Conservation (phyloP, 768 basidiomycete species). For the Amanita fuliginea region DNA sequence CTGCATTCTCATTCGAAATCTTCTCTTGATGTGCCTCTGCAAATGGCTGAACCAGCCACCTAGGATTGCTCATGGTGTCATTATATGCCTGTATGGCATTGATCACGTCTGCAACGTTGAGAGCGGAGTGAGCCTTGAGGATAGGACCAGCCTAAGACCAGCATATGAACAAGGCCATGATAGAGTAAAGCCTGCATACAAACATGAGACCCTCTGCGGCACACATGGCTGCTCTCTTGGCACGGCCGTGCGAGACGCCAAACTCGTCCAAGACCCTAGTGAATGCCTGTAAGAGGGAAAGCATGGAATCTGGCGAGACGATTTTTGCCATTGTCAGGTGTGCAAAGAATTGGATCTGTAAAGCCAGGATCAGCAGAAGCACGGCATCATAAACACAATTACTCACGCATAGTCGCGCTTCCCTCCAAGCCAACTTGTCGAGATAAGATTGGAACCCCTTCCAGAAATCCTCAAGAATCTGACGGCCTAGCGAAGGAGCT, state of each 20-base stretch:
- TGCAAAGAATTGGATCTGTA: slow-evolving; percentile 87
- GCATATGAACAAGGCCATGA: slow-evolving; percentile 1
- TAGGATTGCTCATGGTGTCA: slow-evolving; percentile 44
- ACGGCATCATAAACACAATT: neutral
- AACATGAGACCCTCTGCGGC: slow-evolving; percentile 76
- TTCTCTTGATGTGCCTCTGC: slow-evolving; percentile 37
- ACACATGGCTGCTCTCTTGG: slow-evolving; percentile 70
- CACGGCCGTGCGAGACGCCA: slow-evolving; percentile 76
- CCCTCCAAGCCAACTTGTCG: slow-evolving; percentile 86
- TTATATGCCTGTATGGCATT: slow-evolving; percentile 60
- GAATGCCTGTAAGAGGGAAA: slow-evolving; percentile 74
- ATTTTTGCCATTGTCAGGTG: slow-evolving; percentile 71
- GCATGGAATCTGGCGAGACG: slow-evolving; percentile 69
- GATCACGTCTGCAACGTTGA: slow-evolving; percentile 60
- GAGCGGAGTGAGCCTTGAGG: slow-evolving; percentile 48
- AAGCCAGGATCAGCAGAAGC: slow-evolving; percentile 6
- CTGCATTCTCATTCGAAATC: slow-evolving; percentile 34
- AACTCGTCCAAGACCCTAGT: slow-evolving; percentile 83
- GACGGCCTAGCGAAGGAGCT: slow-evolving; percentile 45
- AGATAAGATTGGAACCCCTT: slow-evolving; percentile 84
- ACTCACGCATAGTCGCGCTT: slow-evolving; percentile 79
- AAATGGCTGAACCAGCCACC: slow-evolving; percentile 57
- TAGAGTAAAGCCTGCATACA: slow-evolving; percentile 21
- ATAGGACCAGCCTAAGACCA: slow-evolving; percentile 49
- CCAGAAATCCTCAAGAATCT: slow-evolving; percentile 81